Conservation (phyloP, 2,329 filamentous ascomycete genomes). For the Penicillium verrucosum region DNA sequence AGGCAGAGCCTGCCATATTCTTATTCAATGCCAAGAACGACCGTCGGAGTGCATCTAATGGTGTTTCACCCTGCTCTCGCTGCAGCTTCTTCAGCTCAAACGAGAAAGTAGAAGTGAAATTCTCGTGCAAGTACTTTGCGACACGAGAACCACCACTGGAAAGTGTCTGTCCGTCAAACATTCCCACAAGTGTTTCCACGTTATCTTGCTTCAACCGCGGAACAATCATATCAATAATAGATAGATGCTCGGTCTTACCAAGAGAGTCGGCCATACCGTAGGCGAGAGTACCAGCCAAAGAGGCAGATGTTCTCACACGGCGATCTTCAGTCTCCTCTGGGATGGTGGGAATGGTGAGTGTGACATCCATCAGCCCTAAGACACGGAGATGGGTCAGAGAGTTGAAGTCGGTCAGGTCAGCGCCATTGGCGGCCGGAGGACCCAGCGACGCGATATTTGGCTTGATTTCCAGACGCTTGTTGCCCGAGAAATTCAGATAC, state of each 20-base stretch:
- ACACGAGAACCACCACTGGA: constrained; percentile 90
- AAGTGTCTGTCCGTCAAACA: constrained; percentile 92
- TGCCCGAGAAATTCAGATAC: constrained; percentile 93
- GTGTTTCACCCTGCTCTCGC: constrained; percentile 65
- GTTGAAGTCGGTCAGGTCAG: constrained; percentile 86
- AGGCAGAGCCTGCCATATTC: constrained; percentile 81
- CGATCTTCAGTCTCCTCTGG: constrained; percentile 94
- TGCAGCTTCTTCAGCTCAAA: constrained; percentile 75
- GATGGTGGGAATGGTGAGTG: constrained; percentile 85
- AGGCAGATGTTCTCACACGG: constrained; percentile 95
- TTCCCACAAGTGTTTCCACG: constrained; percentile 83
- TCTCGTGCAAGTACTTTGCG: constrained; percentile 93
- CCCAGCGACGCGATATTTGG: constrained; percentile 58
- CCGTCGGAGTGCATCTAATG: constrained; percentile 77
- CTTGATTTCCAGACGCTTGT: constrained; percentile 91
- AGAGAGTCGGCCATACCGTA: constrained; percentile 98
- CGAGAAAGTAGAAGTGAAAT: constrained; percentile 81
- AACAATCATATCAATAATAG: constrained; percentile 91
- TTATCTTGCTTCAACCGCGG: constrained; percentile 87
- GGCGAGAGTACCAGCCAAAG: constrained; percentile 79
- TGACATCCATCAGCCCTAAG: constrained; percentile 95
- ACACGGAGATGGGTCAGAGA: constrained; percentile 79
- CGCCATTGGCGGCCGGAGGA: constrained; percentile 51
- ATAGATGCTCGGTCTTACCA: constrained; percentile 89
- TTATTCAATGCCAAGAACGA: constrained; percentile 91